Evolutionary conservation across 2,329 filamentous ascomycete species (phyloP).

Genomic region (Colletotrichum sp.): DNA sequence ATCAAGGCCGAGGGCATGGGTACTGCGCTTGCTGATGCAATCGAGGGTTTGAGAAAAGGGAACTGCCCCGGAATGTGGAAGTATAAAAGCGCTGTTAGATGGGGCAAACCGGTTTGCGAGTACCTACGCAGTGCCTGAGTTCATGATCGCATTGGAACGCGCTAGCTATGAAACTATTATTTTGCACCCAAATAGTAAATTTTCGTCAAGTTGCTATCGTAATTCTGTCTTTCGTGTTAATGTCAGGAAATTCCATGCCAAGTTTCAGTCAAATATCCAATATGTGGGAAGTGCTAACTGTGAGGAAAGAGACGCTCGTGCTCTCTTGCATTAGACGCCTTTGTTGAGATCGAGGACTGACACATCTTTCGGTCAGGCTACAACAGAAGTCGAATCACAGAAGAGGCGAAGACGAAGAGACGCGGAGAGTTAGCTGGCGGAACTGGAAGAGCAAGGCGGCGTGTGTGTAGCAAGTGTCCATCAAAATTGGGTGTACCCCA

Average conservation of each 20-base stretch:
- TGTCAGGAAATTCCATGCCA: neutral
- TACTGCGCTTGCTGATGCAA: constrained; percentile 49
- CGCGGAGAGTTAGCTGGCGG: neutral
- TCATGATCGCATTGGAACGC: neutral
- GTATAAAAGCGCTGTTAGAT: constrained; percentile 54
- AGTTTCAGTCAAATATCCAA: neutral
- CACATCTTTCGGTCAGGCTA: neutral
- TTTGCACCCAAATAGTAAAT: neutral
- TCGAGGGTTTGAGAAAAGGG: constrained; percentile 53
- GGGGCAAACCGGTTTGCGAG: constrained; percentile 50
- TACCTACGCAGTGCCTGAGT: constrained; percentile 42
- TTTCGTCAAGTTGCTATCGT: neutral
- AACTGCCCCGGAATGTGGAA: constrained; percentile 59
- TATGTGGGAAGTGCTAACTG: neutral
- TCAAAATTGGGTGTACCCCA: neutral
- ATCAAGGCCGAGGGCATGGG: constrained; percentile 55
- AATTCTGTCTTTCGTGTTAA: neutral
- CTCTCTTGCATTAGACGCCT: neutral
- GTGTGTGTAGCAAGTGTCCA: neutral
- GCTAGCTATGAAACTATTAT: neutral
- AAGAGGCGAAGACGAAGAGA: neutral
- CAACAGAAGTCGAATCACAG: neutral
- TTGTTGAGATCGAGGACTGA: neutral
- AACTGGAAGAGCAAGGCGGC: neutral
- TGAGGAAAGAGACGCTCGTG: neutral